Base-by-base conservation (phyloP, 305 asterid species). In the Fraxinus sp. region DNA sequence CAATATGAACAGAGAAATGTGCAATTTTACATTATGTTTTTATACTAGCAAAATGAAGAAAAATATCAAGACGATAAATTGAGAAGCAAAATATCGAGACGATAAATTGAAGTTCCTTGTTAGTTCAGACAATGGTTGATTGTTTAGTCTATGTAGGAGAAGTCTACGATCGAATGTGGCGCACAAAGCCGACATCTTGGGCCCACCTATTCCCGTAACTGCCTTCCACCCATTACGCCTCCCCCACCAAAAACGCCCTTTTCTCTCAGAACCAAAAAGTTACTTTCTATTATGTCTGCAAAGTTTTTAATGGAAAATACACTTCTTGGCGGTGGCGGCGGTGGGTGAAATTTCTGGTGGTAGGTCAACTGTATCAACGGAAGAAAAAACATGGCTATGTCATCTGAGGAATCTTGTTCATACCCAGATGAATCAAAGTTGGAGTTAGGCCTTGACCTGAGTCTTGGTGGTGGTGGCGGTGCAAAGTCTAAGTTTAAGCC, bases 381-480 rank as follows among this genome's bases (percentile, higher is more conserved):
- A 86, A 78, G 90, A 86, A 33, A 85, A 71, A 72, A 39, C 55
- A 70, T 83, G 88, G 86, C 86, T 78, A 49, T 86, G 66, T 87
- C 93, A 10, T 90, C 92, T 57, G 96, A 94, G 89, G 96, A 90
- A 74, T 93, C 95, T 70, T 89, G 91, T 70, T 86, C 94, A 5
- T 89, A 88, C 88, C 91, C 93, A 39, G 93, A 88, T 79, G 93
- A 89, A 32, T 78, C 89, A 57, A 90, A 86, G 39, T 85, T 93
- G 59, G 97, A 93, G 81, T 87, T 94, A 84, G 98, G 97, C n/a
- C 97, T 93, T 36, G 98, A 93, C 7, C 89, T 94, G 18, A 87
- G 92, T 78, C 97, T 93, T 70, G 95, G 96, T 71, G 20, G 20
- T 14, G 85, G 85, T 49, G 89, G 26, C 30, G 84, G 84, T 30